Evolutionary conservation across 441 rosid species (phyloP).

Genomic region (Erodium moschatum): DNA sequence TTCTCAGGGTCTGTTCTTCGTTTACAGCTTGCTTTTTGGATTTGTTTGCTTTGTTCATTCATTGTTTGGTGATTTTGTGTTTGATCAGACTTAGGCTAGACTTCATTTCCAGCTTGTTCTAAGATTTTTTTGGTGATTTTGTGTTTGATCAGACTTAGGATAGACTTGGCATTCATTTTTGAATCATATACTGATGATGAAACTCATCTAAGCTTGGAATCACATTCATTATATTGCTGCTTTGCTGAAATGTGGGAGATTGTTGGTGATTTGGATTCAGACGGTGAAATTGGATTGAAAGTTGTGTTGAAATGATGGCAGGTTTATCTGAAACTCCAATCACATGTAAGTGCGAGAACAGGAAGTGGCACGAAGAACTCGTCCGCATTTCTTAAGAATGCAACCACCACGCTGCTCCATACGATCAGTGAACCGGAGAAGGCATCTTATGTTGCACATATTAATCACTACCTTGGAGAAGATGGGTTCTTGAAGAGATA

Average conservation of each 20-base stretch:
- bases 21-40: conserved; percentile 2
- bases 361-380: conserved; percentile 60
- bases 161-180: background rate
- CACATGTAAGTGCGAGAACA: conserved; percentile 49
- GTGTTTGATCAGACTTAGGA: background rate
- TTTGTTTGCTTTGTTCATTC: background rate
- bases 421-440: conserved; percentile 85
- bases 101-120: too few relatives aligned
- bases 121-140: background rate
- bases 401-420: conserved; percentile 83
- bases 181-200: background rate
- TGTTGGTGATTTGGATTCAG: background rate
- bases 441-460: conserved; percentile 83
- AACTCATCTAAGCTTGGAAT: background rate
- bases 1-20: conserved; percentile 58
- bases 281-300: conserved; percentile 11
- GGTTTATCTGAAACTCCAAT: conserved; percentile 74
- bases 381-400: conserved; percentile 71
- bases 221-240: background rate
- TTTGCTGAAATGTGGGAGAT: background rate
- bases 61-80: background rate
- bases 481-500: conserved; percentile 72
- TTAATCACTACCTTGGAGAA: conserved; percentile 68
- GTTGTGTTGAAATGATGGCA: conserved; percentile 22
- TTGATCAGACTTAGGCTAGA: background rate